Evolutionary conservation across 352 stramenopile species (phyloP), one percentile per base, ranked within the genome.

Genomic region (Phytophthora constricta): DNA sequence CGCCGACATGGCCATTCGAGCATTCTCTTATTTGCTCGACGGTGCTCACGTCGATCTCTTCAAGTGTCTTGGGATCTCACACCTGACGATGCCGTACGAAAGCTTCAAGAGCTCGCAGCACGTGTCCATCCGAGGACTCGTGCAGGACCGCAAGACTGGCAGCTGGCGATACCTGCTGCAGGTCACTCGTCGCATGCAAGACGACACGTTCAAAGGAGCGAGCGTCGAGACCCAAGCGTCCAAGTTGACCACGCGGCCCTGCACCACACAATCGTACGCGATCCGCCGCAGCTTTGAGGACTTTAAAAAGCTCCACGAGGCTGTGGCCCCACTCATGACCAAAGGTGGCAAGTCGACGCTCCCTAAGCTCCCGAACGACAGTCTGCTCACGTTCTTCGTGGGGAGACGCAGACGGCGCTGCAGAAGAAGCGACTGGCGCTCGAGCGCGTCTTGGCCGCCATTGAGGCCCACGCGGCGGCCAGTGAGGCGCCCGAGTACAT

Each of bases 241-340:
- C 37, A 53, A 45, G 22, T 56, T 65, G 13, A 45, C n/a, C 20
- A 54, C 45, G 26, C 50, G 45, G 19, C 55, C 47, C n/a, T 65
- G 55, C 17, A 34, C 56, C 9, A 47, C 52, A 10, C 65, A 82
- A 17, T 41, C 64, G 20, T 92, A 92, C 73, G 69, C 74, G 43
- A 88, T 92, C 57, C 80, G 80, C n/a, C 80, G 82, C 17, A 84
- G 82, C 51, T 89, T 88, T 31, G 68, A 70, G 53, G 84, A 92
- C 54, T 91, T 92, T 62, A 87, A 88, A 74, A 71, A 76, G 47
- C 82, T 92, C 53, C 79, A 92, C 64, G 49, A 67, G 4, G 73
- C 75, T 41, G 67, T 92, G 53, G 71, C 59, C 27, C 62, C 80
- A 5, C 54, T 87, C 62, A 84, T 91, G 72, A 65, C 64, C 11